Base-by-base conservation (phyloP, 179 eudicot genomes). In the Nepenthes alata region DNA sequence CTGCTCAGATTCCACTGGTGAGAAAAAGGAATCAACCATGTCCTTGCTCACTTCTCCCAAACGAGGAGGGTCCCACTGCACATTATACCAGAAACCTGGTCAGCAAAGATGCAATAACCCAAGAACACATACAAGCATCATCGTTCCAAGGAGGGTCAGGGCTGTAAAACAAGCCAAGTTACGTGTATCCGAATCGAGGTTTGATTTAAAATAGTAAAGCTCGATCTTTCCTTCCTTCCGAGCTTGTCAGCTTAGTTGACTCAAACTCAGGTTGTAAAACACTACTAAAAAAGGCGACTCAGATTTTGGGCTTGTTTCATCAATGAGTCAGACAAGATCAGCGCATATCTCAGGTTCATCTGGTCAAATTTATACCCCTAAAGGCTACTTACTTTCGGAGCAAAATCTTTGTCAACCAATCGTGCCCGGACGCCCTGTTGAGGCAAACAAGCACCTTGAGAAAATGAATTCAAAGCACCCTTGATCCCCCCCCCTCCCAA, bases 381-480 rank as follows among this genome's bases (percentile, higher is more conserved):
- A 50, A 10, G 14, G 25, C 14, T 6, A 49, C 70, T 70, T 74
- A 91, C 98, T 83, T 86, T 89, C 11, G 96, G 98, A 67, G 89
- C 81, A 69, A 89, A 91, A 79, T 91, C 96, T 70, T 91, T 89
- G 78, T 89, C 96, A 44, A 89, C 82, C 47, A 93, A 75, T 66
- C 95, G 81, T 55, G 98, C 95, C 73, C 96, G 83, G 57, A 85
- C 80, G 59, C 96, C 98, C 98, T 93, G 66, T 53, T 67, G 44
- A 75, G 14, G 37, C 60, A 45, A 58, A 62, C 5, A 59, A 47
- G 3, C 3, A 54, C 4, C 35, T 54, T 15, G 34, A 55, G 38
- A 34, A 25, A 3, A 55, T 55, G n/a, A 55, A 55, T 10, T n/a
- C 37, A 5, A 14, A 55, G 37, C 8, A 37, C 11, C 14, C 55